Evolutionary conservation across 2,329 filamentous ascomycete genomes (phyloP), one percentile per base, ranked within the genome.

Genomic region (Pleoardoris graminearum): DNA sequence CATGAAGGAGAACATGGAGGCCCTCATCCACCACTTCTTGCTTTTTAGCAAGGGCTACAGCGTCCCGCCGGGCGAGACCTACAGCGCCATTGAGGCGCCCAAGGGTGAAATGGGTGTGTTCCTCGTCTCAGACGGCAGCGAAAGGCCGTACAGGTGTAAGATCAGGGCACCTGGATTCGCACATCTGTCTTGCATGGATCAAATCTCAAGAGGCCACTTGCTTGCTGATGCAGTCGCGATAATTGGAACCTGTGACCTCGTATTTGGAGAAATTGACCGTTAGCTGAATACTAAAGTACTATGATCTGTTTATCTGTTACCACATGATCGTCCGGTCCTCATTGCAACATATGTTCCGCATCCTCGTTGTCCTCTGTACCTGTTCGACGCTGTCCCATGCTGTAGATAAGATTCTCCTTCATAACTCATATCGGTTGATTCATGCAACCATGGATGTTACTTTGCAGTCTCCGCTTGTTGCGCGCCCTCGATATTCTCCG

Each of bases 1-100:
- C 70, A 99, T 99, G 94, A 99, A 99, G 85, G 94, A 99, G 85
- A 99, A 99, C 82, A 99, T 99, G 95, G 94, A 99, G 80, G 92
- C 94, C 33, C 85, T 99, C 37, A 99, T 99, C 73, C 94, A 99
- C 80, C 94, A 99, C 82, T 99, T 99, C 84, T 80, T 99, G 62
- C 86, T 99, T 48, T 99, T 93, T 82, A 97, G 92, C 76, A 99
- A 99, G 84, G 94, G 94, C 54, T 99, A 99, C 77, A 85, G 91
- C 38, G 94, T 99, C 3, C 94, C 94, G 37, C 94, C 95, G 7
- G 95, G 94, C 58, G 94, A 99, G 82, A 99, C 94, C 5, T 99
- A 99, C 82, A 92, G 88, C 41, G 93, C 89, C 57, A 99, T 99
- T 61, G 94, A 99, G 82, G 94, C 95, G n/a, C 94, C 94, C 55